Conservation (phyloP, 176 grass and related monocot species). For the Carex myosuroides region DNA sequence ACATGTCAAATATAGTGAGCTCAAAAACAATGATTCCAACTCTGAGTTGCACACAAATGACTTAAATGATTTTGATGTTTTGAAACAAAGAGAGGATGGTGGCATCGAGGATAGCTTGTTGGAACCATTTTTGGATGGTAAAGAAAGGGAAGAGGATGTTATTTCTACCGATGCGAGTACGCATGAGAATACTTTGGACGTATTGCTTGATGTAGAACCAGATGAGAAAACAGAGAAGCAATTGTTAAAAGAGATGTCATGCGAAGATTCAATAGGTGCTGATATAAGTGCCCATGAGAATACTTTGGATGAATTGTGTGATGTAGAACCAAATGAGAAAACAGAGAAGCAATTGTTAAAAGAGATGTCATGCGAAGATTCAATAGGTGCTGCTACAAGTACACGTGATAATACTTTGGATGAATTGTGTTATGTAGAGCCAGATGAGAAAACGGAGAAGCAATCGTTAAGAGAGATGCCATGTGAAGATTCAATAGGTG, state of each 20-base stretch:
- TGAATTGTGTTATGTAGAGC: background rate
- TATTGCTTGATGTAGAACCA: background rate
- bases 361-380: background rate
- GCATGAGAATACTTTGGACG: background rate
- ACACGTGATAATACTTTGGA: conserved; percentile 1
- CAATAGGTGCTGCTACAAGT: background rate
- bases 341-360: background rate
- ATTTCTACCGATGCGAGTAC: background rate
- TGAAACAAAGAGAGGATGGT: background rate
- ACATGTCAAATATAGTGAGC: conserved; percentile 40
- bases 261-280: background rate
- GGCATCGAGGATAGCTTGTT: conserved; percentile 7
- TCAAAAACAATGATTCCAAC: conserved; percentile 60
- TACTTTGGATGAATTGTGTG: background rate
- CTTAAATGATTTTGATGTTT: conserved; percentile 9
- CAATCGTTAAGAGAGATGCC: background rate
- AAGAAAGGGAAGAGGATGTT: background rate
- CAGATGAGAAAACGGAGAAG: conserved; percentile 17
- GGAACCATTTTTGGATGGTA: conserved; percentile 13
- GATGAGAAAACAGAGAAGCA: conserved; percentile 6
- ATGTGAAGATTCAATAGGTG: background rate
- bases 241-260: background rate
- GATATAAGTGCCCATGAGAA: background rate
- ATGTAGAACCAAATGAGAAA: background rate
- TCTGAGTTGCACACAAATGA: conserved; percentile 34